Percentiles rank a stretch among this genome's conserved stretches.
These are phyloP conservation scores for Solanum pimpinellifolium DNA, from an alignment of 257 asterid genomes.

Conservation along the genomic window DNA sequence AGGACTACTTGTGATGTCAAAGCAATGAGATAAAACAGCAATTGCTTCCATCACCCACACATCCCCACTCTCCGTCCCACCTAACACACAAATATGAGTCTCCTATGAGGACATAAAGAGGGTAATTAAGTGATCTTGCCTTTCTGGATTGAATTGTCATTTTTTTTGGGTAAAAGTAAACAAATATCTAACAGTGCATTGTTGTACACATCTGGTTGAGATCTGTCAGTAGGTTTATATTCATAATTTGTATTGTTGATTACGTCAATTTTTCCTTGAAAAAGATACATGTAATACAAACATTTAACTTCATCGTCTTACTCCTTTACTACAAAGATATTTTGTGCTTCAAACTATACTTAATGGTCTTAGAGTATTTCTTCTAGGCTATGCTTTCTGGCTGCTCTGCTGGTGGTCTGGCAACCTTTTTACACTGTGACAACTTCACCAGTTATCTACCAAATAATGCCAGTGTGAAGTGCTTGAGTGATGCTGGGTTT, in stretches of 20 bases:
- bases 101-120: neutral
- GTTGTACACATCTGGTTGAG: neutral
- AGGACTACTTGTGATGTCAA: neutral
- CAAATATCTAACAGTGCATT: neutral
- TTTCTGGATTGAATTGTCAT: neutral
- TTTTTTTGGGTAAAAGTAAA: neutral
- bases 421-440: constrained; percentile 82
- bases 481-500: constrained; percentile 92
- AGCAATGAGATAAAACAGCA: neutral
- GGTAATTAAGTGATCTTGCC: neutral
- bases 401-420: constrained; percentile 95
- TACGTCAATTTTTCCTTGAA: neutral
- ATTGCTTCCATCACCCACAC: neutral
- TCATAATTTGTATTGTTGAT: neutral
- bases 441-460: constrained; percentile 59
- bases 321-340: neutral
- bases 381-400: constrained; percentile 87
- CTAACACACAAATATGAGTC: neutral
- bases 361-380: neutral
- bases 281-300: neutral
- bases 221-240: neutral
- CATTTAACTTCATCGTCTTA: neutral
- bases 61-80: neutral
- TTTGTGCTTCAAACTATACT: neutral
- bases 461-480: constrained; percentile 68